Evolutionary conservation across 2,329 filamentous ascomycete species (phyloP).

Genomic region (Lachnellula hyalina): DNA sequence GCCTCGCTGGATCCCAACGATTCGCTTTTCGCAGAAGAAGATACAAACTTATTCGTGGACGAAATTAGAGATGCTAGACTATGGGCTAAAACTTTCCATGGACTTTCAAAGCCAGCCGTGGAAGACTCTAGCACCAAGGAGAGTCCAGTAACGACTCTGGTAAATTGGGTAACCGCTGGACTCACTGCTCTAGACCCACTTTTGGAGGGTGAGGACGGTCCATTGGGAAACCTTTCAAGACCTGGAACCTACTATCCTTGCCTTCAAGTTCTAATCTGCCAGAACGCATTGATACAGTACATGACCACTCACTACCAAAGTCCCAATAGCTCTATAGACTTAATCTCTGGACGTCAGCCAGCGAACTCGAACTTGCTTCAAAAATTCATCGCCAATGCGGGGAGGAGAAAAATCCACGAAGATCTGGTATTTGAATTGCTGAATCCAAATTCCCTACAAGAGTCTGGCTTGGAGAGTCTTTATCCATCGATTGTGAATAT

Average conservation of each 20-base stretch:
- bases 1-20: conserved; percentile 51
- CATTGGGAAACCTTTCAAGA: conserved; percentile 68
- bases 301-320: not conserved
- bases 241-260: conserved; percentile 61
- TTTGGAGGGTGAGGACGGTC: conserved; percentile 47
- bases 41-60: conserved; percentile 92
- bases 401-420: conserved; percentile 3
- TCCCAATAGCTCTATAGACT: not conserved
- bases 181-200: conserved; percentile 14
- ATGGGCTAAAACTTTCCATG: conserved; percentile 51
- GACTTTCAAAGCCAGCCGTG: not conserved
- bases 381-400: not conserved
- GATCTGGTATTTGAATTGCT: conserved; percentile 2
- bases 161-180: conserved; percentile 36
- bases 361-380: not conserved
- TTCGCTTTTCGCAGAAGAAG: conserved; percentile 78
- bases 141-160: conserved; percentile 9
- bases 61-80: conserved; percentile 65
- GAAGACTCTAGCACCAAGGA: not conserved
- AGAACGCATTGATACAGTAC: conserved; percentile 13
- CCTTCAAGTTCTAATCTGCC: conserved; percentile 36
- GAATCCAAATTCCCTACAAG: not conserved
- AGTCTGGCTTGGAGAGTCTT: not conserved
- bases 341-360: not conserved
- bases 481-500: not conserved